These are phyloP conservation scores for Aspergillus hiratsukae DNA, from an alignment of 2,329 filamentous ascomycete genomes.

Conservation along the genomic window DNA sequence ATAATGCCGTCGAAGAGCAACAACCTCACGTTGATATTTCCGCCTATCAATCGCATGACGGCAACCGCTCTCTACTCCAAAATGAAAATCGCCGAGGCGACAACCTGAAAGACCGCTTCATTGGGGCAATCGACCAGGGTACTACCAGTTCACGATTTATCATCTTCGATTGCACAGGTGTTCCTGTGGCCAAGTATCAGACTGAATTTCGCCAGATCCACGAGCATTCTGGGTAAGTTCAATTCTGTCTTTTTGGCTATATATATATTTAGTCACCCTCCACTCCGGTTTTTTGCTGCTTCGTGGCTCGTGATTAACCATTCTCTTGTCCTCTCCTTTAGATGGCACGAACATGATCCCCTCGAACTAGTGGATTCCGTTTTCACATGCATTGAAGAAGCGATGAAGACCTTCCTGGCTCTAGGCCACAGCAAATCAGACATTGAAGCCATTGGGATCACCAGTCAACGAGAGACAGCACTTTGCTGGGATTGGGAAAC, in stretches of 20 bases:
- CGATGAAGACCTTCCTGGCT: constrained; percentile 65
- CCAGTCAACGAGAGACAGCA: constrained; percentile 85
- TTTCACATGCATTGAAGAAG: constrained; percentile 72
- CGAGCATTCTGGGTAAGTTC: constrained; percentile 74
- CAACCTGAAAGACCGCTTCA: constrained; percentile 50
- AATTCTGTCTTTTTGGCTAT: background rate
- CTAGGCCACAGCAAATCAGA: constrained; percentile 63
- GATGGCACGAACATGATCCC: constrained; percentile 88
- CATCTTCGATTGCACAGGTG: constrained; percentile 77
- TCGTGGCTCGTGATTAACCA: constrained; percentile 1
- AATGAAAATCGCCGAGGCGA: constrained; percentile 27
- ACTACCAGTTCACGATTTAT: constrained; percentile 87
- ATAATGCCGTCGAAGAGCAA: constrained; percentile 17
- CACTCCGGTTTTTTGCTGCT: background rate
- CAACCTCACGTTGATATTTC: constrained; percentile 20
- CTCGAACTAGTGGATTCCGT: constrained; percentile 70
- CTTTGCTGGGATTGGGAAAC: constrained; percentile 79
- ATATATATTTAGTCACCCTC: background rate
- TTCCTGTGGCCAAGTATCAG: constrained; percentile 77
- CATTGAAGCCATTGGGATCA: constrained; percentile 77
- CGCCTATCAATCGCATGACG: constrained; percentile 28
- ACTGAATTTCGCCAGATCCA: constrained; percentile 83
- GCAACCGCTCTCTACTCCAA: constrained; percentile 32
- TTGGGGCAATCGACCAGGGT: constrained; percentile 86
- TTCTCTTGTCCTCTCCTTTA: constrained; percentile 29